Base-by-base conservation (phyloP, 176 grass and related monocot genomes). In the Pontederia crassipes region DNA sequence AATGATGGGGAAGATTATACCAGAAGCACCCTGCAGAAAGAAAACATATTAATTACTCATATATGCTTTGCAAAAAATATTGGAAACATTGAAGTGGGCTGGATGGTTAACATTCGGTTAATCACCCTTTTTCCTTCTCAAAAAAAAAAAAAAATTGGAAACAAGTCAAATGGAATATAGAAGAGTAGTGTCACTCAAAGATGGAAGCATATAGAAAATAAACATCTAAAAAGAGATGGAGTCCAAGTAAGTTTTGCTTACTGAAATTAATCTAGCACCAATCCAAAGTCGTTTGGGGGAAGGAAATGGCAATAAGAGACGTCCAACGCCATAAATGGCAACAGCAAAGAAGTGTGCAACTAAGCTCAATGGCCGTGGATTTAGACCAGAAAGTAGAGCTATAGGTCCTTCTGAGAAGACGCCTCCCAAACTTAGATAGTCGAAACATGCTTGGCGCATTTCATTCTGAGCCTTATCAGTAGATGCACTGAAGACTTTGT, bases 381-480 rank as follows among this genome's bases (percentile, higher is more conserved):
- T 98, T 54, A 98, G 87, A 57, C 93, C 93, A 46, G 93, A 98
- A 53, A 98, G 84, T 46, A 98, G 74, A 65, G 93, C 71, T 68
- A 98, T 81, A 32, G 93, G 88, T 4, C 93, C 93, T 46, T 62
- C 82, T 27, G 93, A 89, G 68, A 70, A 98, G 14, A 98, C 78
- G 2, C 93, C 93, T 62, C 93, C 93, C 58, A 98, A 79, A 72
- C 81, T 92, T 32, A 98, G 74, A 71, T 98, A 98, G 58, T 98
- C 93, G 76, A 98, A 98, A 71, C 93, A 98, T 35, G 93, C 93
- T 58, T 98, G 76, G 57, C 93, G 81, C 93, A 98, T 98, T 78
- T 98, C 93, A 10, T 83, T 83, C 66, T 77, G 81, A 54, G 93
- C 93, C 74, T 77, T 70, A 72, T 98, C 93, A 57, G 93, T 77